A percentile compares a stretch with the other conserved stretches of the same genome.
Conservation (phyloP, 805 yeast genomes). For the Saccharomyces kudriavzevii region DNA sequence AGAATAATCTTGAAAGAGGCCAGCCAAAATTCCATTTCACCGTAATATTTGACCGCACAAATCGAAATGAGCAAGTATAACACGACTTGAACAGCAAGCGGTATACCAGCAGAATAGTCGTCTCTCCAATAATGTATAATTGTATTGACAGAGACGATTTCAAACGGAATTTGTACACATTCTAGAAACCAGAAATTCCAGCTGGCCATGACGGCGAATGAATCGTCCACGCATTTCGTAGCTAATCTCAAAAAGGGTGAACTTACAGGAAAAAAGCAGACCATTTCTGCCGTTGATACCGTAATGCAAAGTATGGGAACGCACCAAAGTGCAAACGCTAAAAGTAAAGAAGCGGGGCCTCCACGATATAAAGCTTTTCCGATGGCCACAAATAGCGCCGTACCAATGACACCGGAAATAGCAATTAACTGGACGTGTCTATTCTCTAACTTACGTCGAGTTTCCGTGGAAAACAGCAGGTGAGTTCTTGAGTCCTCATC, state of each 20-base stretch:
- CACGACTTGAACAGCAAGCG: constrained; percentile 56
- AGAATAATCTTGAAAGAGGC: constrained; percentile 65
- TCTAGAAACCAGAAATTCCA: constrained; percentile 75
- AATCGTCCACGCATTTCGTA: constrained; percentile 67
- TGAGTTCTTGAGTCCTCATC: constrained; percentile 11
- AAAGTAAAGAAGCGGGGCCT: constrained; percentile 62
- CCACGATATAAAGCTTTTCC: constrained; percentile 56
- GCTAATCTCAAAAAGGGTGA: constrained; percentile 73
- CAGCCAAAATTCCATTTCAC: constrained; percentile 77
- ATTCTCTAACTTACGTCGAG: constrained; percentile 46
- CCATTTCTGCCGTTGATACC: constrained; percentile 69
- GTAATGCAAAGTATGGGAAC: constrained; percentile 61
- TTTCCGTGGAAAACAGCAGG: constrained; percentile 15
- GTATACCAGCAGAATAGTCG: constrained; percentile 64
- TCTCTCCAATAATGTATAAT: constrained; percentile 76
- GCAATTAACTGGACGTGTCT: constrained; percentile 75
- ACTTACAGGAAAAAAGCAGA: constrained; percentile 63
- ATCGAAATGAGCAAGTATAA: constrained; percentile 57
- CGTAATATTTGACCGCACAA: constrained; percentile 67
- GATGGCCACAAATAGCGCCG: constrained; percentile 68
- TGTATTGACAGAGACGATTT: constrained; percentile 71
- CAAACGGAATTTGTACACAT: constrained; percentile 74
- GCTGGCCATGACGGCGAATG: constrained; percentile 66
- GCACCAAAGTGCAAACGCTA: constrained; percentile 63
- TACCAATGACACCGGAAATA: constrained; percentile 77